Base-by-base conservation (phyloP, 2,329 filamentous ascomycete genomes). In the Fusarium mangiferae region DNA sequence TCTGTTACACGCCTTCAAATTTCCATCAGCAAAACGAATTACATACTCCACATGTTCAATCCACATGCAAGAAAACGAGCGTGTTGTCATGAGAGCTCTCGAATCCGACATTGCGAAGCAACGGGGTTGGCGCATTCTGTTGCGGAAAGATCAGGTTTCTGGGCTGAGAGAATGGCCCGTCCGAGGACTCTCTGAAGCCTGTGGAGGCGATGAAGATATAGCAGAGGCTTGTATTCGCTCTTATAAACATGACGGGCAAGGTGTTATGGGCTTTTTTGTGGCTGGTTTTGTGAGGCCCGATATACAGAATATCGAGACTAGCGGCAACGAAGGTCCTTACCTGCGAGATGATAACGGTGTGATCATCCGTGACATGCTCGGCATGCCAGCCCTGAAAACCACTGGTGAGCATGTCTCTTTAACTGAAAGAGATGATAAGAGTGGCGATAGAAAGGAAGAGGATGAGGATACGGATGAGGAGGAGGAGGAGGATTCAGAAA, bases 31-130 rank as follows among this genome's bases (percentile, higher is more conserved):
- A 0, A 87, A 81, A 18, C 92, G 90, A 74, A 91, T 98, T 48
- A 95, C 94, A 0, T 99, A 98, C 81, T 98, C 95, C 39, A 98
- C 96, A 1, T 99, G 96, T 81, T 98, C 96, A 0, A 85, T 98
- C 6, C 92, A 98, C 80, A 89, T 90, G 0, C 89, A 93, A 74
- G 96, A 99, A 81, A 98, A 99, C 77, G 96, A 99, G 82, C 83
- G 88, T 4, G 95, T 98, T 0, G 94, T 98, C 0, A 83, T 92
- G 63, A 87, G 88, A 52, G 93, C 94, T 2, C 84, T 98, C 42
- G 81, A 82, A 12, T 96, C 94, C 0, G 84, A 90, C 1, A 82
- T 93, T 17, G 95, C 94, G 1, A 86, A 84, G 72, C 80, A 86
- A 67, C 83, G 88, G 35, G 94, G 94, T 0, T 99, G 96, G 96